phyloP scores from a whole-genome alignment of 2,329 filamentous ascomycete genomes.

The Hirsutella thompsonii region DNA sequence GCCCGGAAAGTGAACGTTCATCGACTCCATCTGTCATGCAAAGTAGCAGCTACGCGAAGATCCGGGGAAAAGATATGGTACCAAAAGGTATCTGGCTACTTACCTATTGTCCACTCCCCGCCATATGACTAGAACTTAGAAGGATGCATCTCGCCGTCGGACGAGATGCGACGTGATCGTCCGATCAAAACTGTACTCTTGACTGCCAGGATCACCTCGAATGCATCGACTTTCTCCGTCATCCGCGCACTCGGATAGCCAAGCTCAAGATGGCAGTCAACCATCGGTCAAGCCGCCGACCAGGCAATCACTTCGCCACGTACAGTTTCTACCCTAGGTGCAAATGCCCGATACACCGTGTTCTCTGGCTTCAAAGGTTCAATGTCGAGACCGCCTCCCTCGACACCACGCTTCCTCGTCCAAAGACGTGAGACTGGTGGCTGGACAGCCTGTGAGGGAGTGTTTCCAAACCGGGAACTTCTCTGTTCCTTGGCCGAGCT shows the following conservation, averaged over 20 bases:
- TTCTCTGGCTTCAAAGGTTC: background rate
- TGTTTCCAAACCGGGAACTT: background rate
- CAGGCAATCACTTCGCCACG: background rate
- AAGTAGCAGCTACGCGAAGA: too few species aligned
- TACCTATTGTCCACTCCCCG: background rate
- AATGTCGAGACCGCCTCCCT: background rate
- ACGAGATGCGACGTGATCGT: constrained; percentile 6
- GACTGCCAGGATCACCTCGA: background rate
- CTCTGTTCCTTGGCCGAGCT: constrained; percentile 5
- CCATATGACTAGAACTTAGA: constrained; percentile 4
- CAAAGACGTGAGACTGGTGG: background rate
- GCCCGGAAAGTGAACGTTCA: too few species aligned
- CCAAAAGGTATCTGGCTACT: too few species aligned
- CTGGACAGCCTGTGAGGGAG: background rate
- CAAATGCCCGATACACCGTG: background rate
- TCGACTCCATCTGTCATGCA: too few species aligned
- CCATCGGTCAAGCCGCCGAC: background rate
- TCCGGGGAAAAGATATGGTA: background rate
- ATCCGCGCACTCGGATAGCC: too few species aligned
- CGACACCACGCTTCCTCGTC: background rate
- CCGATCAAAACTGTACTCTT: constrained; percentile 1
- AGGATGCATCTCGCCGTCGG: constrained; percentile 1
- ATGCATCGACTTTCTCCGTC: too few species aligned
- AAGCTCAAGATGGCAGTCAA: too few species aligned
- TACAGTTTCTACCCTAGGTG: background rate